Percentiles rank a stretch among this genome's conserved stretches.
Conservation (phyloP, 257 asterid species). For the Eustoma russellianum region DNA sequence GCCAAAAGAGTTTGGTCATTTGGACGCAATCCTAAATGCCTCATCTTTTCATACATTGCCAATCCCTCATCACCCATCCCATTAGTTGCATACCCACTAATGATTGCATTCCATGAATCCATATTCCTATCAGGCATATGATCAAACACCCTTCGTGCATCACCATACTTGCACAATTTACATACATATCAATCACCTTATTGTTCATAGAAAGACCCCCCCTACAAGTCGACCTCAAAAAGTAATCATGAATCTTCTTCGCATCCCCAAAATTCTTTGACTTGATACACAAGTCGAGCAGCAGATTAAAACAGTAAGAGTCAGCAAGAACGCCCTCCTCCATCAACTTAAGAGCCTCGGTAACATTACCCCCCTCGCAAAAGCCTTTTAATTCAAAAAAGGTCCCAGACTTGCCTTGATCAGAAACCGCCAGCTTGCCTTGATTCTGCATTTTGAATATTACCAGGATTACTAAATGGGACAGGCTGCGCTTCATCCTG, state of each 20-base stretch:
- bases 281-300: slow-evolving; percentile 57
- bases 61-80: slow-evolving; percentile 91
- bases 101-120: slow-evolving; percentile 92
- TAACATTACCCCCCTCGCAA: slow-evolving; percentile 67
- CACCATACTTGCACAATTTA: slow-evolving; percentile 83
- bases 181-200: slow-evolving; percentile 72
- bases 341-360: slow-evolving; percentile 73
- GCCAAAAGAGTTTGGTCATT: slow-evolving; percentile 64
- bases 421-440: slow-evolving; percentile 20
- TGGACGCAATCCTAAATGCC: slow-evolving; percentile 49
- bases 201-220: slow-evolving; percentile 52
- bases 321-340: slow-evolving; percentile 62
- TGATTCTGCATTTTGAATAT: slow-evolving; percentile 32
- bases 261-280: slow-evolving; percentile 82
- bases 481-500: slow-evolving; percentile 2
- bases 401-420: slow-evolving; percentile 18
- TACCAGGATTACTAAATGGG: not conserved
- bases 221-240: slow-evolving; percentile 67
- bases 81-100: slow-evolving; percentile 61
- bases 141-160: slow-evolving; percentile 84
- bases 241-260: slow-evolving; percentile 79
- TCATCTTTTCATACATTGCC: slow-evolving; percentile 76
- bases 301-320: slow-evolving; percentile 58
- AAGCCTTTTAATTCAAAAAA: slow-evolving; percentile 44
- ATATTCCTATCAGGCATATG: slow-evolving; percentile 79